Percentiles rank a stretch among this genome's conserved stretches.
Evolutionary conservation across 1,284 basidiomycete genomes (phyloP).

Genomic region (Pyrrhoderma noxium): DNA sequence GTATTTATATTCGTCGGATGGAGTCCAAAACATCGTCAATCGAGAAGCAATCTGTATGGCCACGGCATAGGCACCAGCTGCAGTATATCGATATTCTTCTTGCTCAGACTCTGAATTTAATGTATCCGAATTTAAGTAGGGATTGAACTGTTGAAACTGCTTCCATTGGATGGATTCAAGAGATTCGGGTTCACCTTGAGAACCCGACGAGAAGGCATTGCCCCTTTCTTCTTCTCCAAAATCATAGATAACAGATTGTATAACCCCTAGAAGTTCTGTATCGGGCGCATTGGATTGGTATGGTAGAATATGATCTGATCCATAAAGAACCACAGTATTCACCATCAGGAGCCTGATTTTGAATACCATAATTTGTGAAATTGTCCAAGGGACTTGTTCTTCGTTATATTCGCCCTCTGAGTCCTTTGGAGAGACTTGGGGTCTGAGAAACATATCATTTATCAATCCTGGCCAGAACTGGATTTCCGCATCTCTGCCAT

Average conservation of each 20-base stretch:
- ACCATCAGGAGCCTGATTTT: slow-evolving; percentile 58
- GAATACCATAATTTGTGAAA: slow-evolving; percentile 51
- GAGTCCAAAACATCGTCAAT: slow-evolving; percentile 53
- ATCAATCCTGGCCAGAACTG: slow-evolving; percentile 68
- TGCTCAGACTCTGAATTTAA: background rate
- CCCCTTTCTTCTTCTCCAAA: slow-evolving; percentile 20
- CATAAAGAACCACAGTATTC: slow-evolving; percentile 36
- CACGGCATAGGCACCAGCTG: slow-evolving; percentile 53
- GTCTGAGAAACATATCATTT: slow-evolving; percentile 47
- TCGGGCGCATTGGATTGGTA: slow-evolving; percentile 59
- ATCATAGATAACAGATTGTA: slow-evolving; percentile 37
- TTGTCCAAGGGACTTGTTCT: slow-evolving; percentile 40
- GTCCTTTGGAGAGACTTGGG: slow-evolving; percentile 19
- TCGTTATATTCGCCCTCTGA: slow-evolving; percentile 1
- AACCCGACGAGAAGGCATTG: slow-evolving; percentile 32
- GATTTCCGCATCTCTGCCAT: slow-evolving; percentile 38
- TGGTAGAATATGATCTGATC: slow-evolving; percentile 54
- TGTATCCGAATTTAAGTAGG: background rate
- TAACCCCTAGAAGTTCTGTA: slow-evolving; percentile 38
- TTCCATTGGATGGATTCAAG: slow-evolving; percentile 5
- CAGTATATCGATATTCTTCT: slow-evolving; percentile 26
- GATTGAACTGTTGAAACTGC: slow-evolving; percentile 14
- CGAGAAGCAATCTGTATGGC: slow-evolving; percentile 60
- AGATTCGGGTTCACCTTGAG: slow-evolving; percentile 10
- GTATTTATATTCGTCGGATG: slow-evolving; percentile 66